Conservation (phyloP, 345 rosid species). For the Gossypium bickii region DNA sequence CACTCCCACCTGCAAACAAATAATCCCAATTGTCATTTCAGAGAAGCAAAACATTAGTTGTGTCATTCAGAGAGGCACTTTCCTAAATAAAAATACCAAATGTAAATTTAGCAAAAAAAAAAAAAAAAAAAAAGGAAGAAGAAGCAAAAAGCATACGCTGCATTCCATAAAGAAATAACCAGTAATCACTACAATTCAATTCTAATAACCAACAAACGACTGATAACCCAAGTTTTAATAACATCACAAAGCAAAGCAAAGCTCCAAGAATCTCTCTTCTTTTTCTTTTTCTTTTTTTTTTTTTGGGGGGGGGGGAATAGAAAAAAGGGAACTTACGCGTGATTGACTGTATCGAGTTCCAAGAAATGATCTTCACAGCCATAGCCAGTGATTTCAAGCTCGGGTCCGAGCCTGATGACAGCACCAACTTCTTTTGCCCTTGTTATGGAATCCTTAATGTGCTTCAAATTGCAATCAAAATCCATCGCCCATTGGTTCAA, state of each 20-base stretch:
- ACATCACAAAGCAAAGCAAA: background rate
- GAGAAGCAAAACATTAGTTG: background rate
- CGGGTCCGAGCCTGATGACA: slow-evolving; percentile 85
- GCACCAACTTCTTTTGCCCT: slow-evolving; percentile 73
- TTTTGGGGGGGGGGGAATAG: background rate
- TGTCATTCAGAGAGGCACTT: too few relatives aligned
- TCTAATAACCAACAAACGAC: background rate
- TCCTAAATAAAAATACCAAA: background rate
- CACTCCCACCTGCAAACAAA: slow-evolving; percentile 77
- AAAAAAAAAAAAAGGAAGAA: background rate
- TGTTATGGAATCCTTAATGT: slow-evolving; percentile 70
- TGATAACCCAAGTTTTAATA: background rate
- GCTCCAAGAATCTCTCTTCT: background rate
- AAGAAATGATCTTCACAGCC: slow-evolving; percentile 99
- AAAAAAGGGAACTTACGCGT: slow-evolving; percentile 43
- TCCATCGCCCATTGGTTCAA: slow-evolving; percentile 98
- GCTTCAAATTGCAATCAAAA: slow-evolving; percentile 65
- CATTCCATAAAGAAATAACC: background rate
- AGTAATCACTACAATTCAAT: background rate
- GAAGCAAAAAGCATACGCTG: background rate
- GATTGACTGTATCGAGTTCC: slow-evolving; percentile 83
- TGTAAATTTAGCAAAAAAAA: background rate
- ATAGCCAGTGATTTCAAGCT: slow-evolving; percentile 94
- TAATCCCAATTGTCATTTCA: background rate
- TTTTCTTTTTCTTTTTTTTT: too few relatives aligned